Percentiles rank a stretch among this genome's conserved stretches.
Conservation (phyloP, 768 basidiomycete genomes). For the Tylopilus balloui region DNA sequence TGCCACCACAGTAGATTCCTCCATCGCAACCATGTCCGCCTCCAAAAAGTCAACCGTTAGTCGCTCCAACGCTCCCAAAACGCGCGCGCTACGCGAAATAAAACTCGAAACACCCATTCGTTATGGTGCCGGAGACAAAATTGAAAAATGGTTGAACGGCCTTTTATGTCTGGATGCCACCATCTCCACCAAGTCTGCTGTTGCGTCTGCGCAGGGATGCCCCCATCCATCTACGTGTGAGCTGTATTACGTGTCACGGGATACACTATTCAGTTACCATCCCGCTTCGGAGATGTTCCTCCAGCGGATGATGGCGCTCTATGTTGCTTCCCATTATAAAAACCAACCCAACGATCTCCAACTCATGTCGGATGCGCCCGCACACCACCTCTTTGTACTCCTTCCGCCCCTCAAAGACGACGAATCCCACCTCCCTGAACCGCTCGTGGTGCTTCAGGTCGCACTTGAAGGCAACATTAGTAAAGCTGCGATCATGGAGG, state of each 20-base stretch:
- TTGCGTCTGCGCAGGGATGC: conserved; percentile 58
- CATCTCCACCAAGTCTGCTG: conserved; percentile 42
- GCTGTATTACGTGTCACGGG: conserved; percentile 91
- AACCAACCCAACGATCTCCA: conserved; percentile 99
- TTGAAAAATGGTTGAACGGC: conserved; percentile 92
- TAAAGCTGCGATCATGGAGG: conserved; percentile 80
- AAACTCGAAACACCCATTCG: conserved; percentile 95
- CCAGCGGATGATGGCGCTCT: conserved; percentile 97
- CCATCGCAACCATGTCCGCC: conserved; percentile 32
- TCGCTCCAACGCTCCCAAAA: conserved; percentile 57
- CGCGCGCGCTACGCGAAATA: conserved; percentile 81
- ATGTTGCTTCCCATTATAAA: conserved; percentile 98
- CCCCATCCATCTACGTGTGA: conserved; percentile 94
- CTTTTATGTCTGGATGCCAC: conserved; percentile 91
- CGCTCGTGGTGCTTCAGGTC: conserved; percentile 92
- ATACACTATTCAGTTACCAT: conserved; percentile 96
- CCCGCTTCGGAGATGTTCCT: conserved; percentile 97
- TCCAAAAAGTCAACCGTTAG: conserved; percentile 48
- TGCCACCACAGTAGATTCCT: conserved; percentile 36
- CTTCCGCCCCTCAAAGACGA: conserved; percentile 90
- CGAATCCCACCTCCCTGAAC: conserved; percentile 88
- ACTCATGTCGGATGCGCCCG: conserved; percentile 93
- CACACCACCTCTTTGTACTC: conserved; percentile 94
- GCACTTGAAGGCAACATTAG: conserved; percentile 93
- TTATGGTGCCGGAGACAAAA: conserved; percentile 77